Base-by-base conservation (phyloP, 495 filamentous ascomycete genomes). In the Usnea hakonensis region DNA sequence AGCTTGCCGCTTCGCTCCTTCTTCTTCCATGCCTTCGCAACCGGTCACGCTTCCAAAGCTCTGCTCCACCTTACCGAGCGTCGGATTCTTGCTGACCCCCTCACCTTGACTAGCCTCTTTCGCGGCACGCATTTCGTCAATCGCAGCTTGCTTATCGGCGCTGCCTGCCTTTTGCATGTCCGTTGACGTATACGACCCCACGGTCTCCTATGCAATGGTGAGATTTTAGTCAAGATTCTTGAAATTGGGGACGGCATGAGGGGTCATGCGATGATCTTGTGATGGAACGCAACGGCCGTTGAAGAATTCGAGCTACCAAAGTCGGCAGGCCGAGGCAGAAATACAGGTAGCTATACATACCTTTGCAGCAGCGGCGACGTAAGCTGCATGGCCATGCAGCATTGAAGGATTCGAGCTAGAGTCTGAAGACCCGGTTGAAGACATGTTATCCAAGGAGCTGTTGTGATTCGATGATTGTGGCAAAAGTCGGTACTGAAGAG, bases 1-100 rank as follows among this genome's bases (percentile, higher is more conserved):
- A 10, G 21, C 5, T 41, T 67, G 61, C 28, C 67, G 58, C 48
- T 65, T 65, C 46, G 37, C 61, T 10, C 67, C 67, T 43, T 69
- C 67, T 17, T 65, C 67, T 41, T 66, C 67, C 67, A 69, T 69
- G 8, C 67, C 67, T 55, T 66, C 67, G 48, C 67, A 69, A 3
- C 67, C 67, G 2, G 65, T 64, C 17, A 55, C 67, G 8, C 62
- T 55, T 17, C 67, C 67, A 26, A 67, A 36, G 14, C 55, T 64
- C 26, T 69, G 60, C 38, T 69, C 67, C 10, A 63, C 58, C 43
- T 63, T 67, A 4, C 67, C 67, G 50, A 69, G 19, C 14, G 62
- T 69, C 26, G 50, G 44, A 17, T 64, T 69, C 55, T 69, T 69
- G 55, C 26, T 64, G 30, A 62, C 57, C 21, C 52, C 64, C 9